Evolutionary conservation across 2,329 filamentous ascomycete genomes (phyloP).

Genomic region (Cladophialophora psammophila): DNA sequence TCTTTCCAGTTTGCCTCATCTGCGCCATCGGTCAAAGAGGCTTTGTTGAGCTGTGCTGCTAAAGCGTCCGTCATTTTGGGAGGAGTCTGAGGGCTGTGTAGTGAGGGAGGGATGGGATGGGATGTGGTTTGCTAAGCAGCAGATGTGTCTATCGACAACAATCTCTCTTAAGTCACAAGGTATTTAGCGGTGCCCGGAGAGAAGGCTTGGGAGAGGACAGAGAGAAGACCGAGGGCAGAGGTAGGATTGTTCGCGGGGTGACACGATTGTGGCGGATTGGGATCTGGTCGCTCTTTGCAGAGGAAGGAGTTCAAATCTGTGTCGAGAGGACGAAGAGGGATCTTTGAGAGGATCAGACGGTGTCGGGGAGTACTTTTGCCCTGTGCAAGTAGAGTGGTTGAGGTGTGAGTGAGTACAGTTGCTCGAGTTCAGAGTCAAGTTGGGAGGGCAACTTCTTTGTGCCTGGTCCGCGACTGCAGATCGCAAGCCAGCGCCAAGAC

Average conservation of each 20-base stretch:
- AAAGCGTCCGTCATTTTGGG: constrained; percentile 42
- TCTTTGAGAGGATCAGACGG: neutral
- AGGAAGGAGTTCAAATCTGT: neutral
- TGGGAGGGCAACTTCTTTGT: constrained; percentile 9
- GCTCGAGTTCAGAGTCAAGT: constrained; percentile 4
- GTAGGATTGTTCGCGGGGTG: constrained; percentile 6
- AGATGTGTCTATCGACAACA: constrained; percentile 4
- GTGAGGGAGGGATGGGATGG: constrained; percentile 11
- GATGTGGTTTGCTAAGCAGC: neutral
- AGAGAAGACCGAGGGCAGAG: neutral
- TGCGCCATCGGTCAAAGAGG: constrained; percentile 51
- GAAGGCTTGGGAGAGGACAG: neutral
- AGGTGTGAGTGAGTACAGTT: neutral
- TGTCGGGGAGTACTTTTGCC: neutral
- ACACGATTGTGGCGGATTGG: constrained; percentile 1
- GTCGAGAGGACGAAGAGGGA: neutral
- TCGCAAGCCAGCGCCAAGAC: constrained; percentile 26
- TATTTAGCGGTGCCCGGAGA: neutral
- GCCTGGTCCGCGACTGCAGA: constrained; percentile 20
- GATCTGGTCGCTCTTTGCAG: neutral
- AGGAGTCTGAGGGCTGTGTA: neutral
- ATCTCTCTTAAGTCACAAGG: neutral
- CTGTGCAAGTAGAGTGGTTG: neutral
- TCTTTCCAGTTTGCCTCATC: constrained; percentile 54
- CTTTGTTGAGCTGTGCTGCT: constrained; percentile 54